These are phyloP conservation scores for Verticillium nubilum DNA, from an alignment of 2,329 filamentous ascomycete genomes.

Conservation along the genomic window DNA sequence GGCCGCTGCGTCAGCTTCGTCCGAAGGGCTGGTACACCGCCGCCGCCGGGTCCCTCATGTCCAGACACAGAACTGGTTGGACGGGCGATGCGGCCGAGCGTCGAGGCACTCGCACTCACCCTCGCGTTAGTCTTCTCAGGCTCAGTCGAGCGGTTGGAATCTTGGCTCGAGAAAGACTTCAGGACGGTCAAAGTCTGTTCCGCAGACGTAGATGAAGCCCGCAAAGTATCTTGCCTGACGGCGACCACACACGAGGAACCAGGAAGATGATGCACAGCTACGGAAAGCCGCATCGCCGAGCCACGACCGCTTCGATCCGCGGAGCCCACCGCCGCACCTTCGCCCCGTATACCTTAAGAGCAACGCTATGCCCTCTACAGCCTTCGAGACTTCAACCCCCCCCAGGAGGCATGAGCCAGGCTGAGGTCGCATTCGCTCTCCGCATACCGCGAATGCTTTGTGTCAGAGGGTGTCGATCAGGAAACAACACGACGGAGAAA, in stretches of 20 bases:
- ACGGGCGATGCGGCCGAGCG: neutral
- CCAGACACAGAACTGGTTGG: neutral
- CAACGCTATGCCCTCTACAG: neutral
- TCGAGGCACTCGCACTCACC: neutral
- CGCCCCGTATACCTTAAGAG: neutral
- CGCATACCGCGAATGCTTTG: too few relatives aligned
- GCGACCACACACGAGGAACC: neutral
- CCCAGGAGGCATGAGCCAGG: neutral
- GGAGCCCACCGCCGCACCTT: neutral
- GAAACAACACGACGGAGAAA: neutral
- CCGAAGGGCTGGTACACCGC: neutral
- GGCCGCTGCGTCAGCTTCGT: slow-evolving; percentile 1
- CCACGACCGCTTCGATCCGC: neutral
- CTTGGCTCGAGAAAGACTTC: neutral
- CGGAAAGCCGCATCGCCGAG: neutral
- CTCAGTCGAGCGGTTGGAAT: neutral
- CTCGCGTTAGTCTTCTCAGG: neutral
- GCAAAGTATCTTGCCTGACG: neutral
- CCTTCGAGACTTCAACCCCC: neutral
- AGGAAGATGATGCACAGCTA: neutral
- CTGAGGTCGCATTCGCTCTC: neutral
- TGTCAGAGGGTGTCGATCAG: neutral
- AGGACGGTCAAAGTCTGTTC: too few relatives aligned
- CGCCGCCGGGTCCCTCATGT: neutral
- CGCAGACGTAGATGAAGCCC: neutral